phyloP scores from a whole-genome alignment of 768 basidiomycete genomes.

The Galerina sulciceps region DNA sequence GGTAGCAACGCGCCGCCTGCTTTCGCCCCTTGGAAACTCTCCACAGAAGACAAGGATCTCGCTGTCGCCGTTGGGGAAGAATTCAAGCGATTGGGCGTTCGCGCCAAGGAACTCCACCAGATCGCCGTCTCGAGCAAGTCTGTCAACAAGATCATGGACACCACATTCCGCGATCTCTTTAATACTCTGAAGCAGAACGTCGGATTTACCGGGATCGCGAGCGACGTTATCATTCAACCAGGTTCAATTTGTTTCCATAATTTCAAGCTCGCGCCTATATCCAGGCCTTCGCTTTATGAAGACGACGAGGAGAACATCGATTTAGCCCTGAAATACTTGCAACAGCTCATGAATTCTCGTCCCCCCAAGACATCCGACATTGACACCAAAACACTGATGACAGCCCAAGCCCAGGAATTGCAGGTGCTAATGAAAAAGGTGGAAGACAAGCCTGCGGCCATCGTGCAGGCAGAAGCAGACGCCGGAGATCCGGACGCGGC shows the following conservation, averaged over 20 bases:
- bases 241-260: slow-evolving; percentile 9
- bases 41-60: slow-evolving; percentile 27
- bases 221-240: background rate
- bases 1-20: background rate
- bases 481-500: slow-evolving; percentile 16
- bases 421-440: background rate
- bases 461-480: slow-evolving; percentile 16
- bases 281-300: background rate
- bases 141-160: background rate
- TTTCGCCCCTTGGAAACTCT: slow-evolving; percentile 29
- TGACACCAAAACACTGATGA: background rate
- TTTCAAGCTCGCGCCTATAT: background rate
- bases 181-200: background rate
- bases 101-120: slow-evolving; percentile 23
- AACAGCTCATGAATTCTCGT: background rate
- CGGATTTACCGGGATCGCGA: background rate
- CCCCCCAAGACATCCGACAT: background rate
- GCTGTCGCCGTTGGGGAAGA: slow-evolving; percentile 29
- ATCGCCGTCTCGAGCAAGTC: slow-evolving; percentile 15
- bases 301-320: background rate
- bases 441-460: slow-evolving; percentile 2
- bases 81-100: slow-evolving; percentile 31
- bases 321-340: background rate
- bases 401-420: background rate
- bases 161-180: background rate